Conservation (phyloP, 129 eudicot species). For the Arctium minus region DNA sequence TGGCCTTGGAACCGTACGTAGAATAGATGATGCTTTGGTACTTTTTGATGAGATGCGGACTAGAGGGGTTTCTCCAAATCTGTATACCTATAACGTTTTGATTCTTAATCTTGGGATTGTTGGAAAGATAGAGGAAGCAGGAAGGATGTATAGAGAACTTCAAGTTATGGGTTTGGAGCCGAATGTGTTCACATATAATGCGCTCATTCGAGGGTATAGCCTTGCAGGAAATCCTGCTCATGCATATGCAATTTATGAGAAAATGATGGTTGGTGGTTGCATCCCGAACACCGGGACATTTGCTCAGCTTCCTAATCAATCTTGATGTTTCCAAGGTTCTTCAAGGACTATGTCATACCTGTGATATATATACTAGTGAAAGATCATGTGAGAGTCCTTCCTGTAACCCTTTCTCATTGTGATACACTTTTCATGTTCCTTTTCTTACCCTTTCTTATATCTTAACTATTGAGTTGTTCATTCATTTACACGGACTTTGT, state of each 20-base stretch:
- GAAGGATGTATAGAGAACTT: constrained; percentile 62
- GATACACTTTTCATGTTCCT: neutral
- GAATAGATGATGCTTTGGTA: constrained; percentile 64
- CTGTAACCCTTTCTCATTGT: neutral
- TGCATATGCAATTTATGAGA: constrained; percentile 86
- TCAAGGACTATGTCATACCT: neutral
- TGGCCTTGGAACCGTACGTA: constrained; percentile 69
- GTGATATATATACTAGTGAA: neutral
- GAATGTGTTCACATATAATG: constrained; percentile 78
- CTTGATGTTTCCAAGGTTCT: constrained; percentile 23
- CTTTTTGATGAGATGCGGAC: constrained; percentile 69
- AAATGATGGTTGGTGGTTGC: constrained; percentile 93
- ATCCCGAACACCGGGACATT: constrained; percentile 82
- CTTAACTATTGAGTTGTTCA: neutral
- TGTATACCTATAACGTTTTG: constrained; percentile 76
- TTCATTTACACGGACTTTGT: neutral
- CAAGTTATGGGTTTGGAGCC: constrained; percentile 73
- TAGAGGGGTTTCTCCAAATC: constrained; percentile 67
- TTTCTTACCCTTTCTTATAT: neutral
- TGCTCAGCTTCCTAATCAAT: constrained; percentile 86
- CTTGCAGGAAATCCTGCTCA: constrained; percentile 59
- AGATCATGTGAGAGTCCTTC: constrained; percentile 13
- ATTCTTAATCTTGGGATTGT: constrained; percentile 71
- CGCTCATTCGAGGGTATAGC: constrained; percentile 86
- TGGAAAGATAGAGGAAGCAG: constrained; percentile 81